These are phyloP conservation scores for Stentor coeruleus DNA, from an alignment of 73 alveolate genomes.

Conservation along the genomic window DNA sequence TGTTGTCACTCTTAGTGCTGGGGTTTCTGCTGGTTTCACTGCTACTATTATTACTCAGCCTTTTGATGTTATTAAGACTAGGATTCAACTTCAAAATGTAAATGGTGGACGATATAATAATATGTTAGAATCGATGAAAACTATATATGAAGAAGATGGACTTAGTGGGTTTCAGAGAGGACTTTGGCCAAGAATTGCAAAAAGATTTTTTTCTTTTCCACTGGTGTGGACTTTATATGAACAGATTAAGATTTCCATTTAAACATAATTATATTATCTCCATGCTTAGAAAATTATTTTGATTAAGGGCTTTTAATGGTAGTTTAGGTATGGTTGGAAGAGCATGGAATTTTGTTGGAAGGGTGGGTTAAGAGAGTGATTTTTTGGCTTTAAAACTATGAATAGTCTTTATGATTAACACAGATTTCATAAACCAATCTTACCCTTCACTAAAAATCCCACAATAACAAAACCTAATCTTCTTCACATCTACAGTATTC, in stretches of 20 bases:
- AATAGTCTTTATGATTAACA: too few relatives aligned
- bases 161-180: slow-evolving; percentile 6
- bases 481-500: too few relatives aligned
- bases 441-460: too few relatives aligned
- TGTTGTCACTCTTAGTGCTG: slow-evolving; percentile 2
- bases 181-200: neutral
- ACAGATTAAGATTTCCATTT: neutral
- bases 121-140: neutral
- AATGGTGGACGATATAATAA: neutral
- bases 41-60: slow-evolving; percentile 29
- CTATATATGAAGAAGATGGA: slow-evolving; percentile 14
- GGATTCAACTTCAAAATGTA: neutral
- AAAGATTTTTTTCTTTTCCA: slow-evolving; percentile 8
- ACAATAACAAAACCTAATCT: too few relatives aligned
- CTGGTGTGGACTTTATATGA: slow-evolving; percentile 22
- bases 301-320: too few relatives aligned
- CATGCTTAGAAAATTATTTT: too few relatives aligned
- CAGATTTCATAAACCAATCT: too few relatives aligned
- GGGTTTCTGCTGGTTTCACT: slow-evolving; percentile 20
- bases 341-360: too few relatives aligned
- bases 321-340: too few relatives aligned
- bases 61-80: slow-evolving; percentile 25
- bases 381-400: too few relatives aligned
- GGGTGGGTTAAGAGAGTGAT: too few relatives aligned
- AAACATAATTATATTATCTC: too few relatives aligned